Base-by-base conservation (phyloP, 495 filamentous ascomycete species). In the Diplogelasinospora grovesii region DNA sequence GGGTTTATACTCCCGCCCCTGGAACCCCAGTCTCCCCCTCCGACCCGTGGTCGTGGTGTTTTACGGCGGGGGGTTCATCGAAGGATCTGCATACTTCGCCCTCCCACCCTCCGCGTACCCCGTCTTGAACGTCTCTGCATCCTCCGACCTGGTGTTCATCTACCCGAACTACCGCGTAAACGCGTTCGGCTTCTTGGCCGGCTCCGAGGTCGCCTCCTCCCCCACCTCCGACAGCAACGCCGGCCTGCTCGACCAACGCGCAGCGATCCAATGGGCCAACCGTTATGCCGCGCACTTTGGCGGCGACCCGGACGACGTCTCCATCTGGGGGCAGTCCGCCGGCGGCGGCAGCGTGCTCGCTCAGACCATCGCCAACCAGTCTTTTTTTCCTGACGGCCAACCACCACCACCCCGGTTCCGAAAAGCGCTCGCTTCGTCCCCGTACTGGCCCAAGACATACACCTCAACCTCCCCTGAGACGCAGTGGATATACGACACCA, bases 361-460 rank as follows among this genome's bases (percentile, higher is more conserved):
- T 15, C 70, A 77, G 51, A 63, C 69, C 11, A 66, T 77, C n/a
- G 38, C 24, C 3, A 21, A 41, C 16, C 42, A 38, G 5, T n/a
- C 23, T 8, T 70, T 69, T 4, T 64, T n/a, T 6, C 16, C 13
- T 3, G 25, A 22, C 34, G 29, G 68, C 29, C n/a, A n/a, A n/a
- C n/a, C n/a, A n/a, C n/a, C n/a, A n/a, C n/a, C n/a, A n/a, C 57
- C 63, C 23, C 49, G 68, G 24, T 77, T 77, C 48, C 50, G 42
- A 9, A 73, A 74, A 46, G 78, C 77, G 0, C 64, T 81, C n/a
- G 72, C 73, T 4, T 75, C 69, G 41, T 74, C 68, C 3, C 78
- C 77, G 0, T 82, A 77, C 52, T 81, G 77, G 77, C 74, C 73
- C 0, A 76, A 73, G 48, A 76, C 71, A 10, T 79, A 80, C 51